A percentile compares a stretch with the other conserved stretches of the same genome.
phyloP scores from a whole-genome alignment of 108 stramenopile genomes.

The Cyclotella sp. region DNA sequence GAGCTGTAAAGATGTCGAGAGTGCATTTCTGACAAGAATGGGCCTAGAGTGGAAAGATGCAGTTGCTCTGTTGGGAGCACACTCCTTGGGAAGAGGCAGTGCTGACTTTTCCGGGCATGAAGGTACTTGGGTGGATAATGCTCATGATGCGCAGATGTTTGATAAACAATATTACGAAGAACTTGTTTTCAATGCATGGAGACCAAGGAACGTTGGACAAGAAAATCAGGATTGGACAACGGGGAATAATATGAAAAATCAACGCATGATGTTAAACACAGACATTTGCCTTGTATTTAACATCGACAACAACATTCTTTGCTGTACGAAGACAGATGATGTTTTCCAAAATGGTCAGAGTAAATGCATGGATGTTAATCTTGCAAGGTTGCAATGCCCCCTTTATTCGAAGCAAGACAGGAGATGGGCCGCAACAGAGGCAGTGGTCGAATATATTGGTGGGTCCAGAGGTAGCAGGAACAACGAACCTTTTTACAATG shows the following conservation, averaged over 20 bases:
- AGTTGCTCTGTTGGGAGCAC: conserved; percentile 51
- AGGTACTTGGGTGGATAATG: conserved; percentile 41
- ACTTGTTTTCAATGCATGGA: conserved; percentile 36
- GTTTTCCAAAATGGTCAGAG: conserved; percentile 20
- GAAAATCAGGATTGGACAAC: conserved; percentile 41
- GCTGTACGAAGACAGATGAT: conserved; percentile 31
- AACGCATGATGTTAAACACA: conserved; percentile 49
- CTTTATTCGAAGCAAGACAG: conserved; percentile 14
- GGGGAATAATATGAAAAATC: conserved; percentile 20
- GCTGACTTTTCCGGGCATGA: conserved; percentile 41
- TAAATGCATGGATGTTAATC: conserved; percentile 7
- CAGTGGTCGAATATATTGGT: conserved; percentile 41
- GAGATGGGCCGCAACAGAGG: conserved; percentile 33
- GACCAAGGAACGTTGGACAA: conserved; percentile 38
- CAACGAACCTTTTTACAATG: conserved; percentile 45
- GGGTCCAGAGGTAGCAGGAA: conserved; percentile 34
- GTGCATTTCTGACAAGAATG: conserved; percentile 46
- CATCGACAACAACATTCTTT: conserved; percentile 39
- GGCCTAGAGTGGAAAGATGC: conserved; percentile 52
- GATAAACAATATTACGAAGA: conserved; percentile 42
- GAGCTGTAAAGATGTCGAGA: conserved; percentile 32
- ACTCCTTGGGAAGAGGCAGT: conserved; percentile 43
- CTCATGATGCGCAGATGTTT: conserved; percentile 26
- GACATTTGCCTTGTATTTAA: conserved; percentile 46
- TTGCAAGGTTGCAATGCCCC: conserved; percentile 29